Base-by-base conservation (phyloP, 495 filamentous ascomycete genomes). In the Glonium stellatum region DNA sequence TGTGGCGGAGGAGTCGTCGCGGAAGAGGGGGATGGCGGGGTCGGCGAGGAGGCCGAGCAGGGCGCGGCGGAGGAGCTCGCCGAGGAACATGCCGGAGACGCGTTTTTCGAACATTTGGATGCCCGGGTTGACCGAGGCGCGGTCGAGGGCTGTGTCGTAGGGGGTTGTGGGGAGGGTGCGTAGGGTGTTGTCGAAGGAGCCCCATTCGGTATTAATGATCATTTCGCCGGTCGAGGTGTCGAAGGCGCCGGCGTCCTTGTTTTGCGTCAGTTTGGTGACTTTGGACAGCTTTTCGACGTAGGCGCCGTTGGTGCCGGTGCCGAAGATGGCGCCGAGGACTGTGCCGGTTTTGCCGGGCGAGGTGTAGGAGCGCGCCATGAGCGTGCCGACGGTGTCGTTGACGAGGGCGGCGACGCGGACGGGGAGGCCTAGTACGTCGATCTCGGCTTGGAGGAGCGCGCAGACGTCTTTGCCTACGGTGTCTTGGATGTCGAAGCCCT, bases 51-150 rank as follows among this genome's bases (percentile, higher is more conserved):
- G 61, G 36, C 80, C 76, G 19, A 91, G 67, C 27, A 97, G 72
- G 31, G 84, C 85, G 34, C 87, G 82, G 10, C 93, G 88, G 39
- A 96, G 77, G 59, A 98, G 92, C 71, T 98, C 93, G 55, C 93
- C 93, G 21, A 98, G 72, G 79, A 97, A 98, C 93, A 98, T 98
- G 73, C 93, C 93, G 0, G 88, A 93, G 39, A 98, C 86, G 51
- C 93, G 87, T 79, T 98, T 98, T 77, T 98, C 93, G 75, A 97
- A 98, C 87, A 96, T 96, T 73, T 98, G 93, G 58, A 96, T 84
- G 39, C 95, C 93, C 0, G 93, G 93, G 77, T 98, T 98, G 63
- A 89, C 83, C 68, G 84, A 90, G 22, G 84, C 84, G 55, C 77
- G 76, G 75, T 98, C 91, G 39, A 98, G 79, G 49, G 81, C 79